Base-by-base conservation (phyloP, 177 flowering plant genomes). In the Telopea speciosissima region DNA sequence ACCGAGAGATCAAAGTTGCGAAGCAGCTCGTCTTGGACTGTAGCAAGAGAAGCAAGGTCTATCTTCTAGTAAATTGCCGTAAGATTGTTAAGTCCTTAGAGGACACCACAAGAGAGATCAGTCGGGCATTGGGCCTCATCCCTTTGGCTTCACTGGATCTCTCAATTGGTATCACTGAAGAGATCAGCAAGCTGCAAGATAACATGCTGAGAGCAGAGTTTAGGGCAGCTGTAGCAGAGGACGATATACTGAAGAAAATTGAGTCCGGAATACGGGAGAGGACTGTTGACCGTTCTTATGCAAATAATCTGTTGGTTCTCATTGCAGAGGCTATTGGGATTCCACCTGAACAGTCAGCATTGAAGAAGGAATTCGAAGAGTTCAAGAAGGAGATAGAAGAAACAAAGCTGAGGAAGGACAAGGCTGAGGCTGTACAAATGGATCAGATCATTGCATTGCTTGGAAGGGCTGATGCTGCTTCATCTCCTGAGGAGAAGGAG, bases 381-480 rank as follows among this genome's bases (percentile, higher is more conserved):
- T 90, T 90, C 68, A 90, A 83, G 78, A 80, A 72, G 31, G 95
- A 90, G 75, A 83, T 87, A 68, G 88, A 84, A 70, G 87, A 82
- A 65, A 78, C 80, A 13, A 74, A 74, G 56, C 64, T 83, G 72
- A 83, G 80, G 75, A 90, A 90, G 74, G 83, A 88, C 77, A 74
- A 73, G 73, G 90, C 90, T 13, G 95, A 90, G 73, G 89, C 89
- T 28, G 84, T 88, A 62, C 95, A 88, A 74, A 88, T 90, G 92
- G 90, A 87, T 23, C 95, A 90, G 80, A 90, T 90, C 25, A 88
- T 86, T 75, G 87, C 89, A 63, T 80, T 90, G 79, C 81, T 90
- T 45, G 89, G 75, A 74, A 83, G 90, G 76, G 89, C 92, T 2
- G 95, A 90, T 81, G 91, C 82, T 24, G 74, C 83, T 49, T 81